These are phyloP conservation scores for Ordospora colligata DNA, from an alignment of 371 early-diverging fungal species.

Conservation along the genomic window DNA sequence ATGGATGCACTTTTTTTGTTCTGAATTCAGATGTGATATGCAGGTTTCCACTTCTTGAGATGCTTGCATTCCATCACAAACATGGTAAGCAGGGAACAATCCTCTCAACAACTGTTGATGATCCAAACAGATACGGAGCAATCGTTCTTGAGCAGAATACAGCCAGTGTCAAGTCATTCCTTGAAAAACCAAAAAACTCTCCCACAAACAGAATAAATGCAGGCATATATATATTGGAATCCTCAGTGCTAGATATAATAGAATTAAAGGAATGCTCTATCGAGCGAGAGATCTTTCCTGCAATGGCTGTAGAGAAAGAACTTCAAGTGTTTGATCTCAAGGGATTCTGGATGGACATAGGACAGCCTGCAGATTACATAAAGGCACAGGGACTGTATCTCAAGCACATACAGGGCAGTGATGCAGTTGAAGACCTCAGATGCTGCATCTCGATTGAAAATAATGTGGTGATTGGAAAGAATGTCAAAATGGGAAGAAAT, in stretches of 20 bases:
- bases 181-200: slow-evolving; percentile 88
- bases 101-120: slow-evolving; percentile 84
- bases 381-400: slow-evolving; percentile 84
- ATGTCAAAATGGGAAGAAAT: slow-evolving; percentile 61
- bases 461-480: slow-evolving; percentile 78
- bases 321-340: slow-evolving; percentile 80
- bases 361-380: slow-evolving; percentile 93
- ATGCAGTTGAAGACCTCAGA: not conserved
- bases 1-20: slow-evolving; percentile 83
- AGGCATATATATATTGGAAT: slow-evolving; percentile 90
- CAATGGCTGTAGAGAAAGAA: slow-evolving; percentile 71
- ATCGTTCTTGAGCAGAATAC: slow-evolving; percentile 66
- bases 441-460: slow-evolving; percentile 72
- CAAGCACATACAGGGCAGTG: slow-evolving; percentile 33
- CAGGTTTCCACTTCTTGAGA: slow-evolving; percentile 80
- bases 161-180: slow-evolving; percentile 74
- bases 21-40: slow-evolving; percentile 96
- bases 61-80: slow-evolving; percentile 71
- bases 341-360: slow-evolving; percentile 99
- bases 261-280: slow-evolving; percentile 63
- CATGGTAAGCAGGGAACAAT: slow-evolving; percentile 45
- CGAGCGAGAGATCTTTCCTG: slow-evolving; percentile 92
- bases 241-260: slow-evolving; percentile 78
- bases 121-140: slow-evolving; percentile 93
- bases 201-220: slow-evolving; percentile 93